phyloP scores from a whole-genome alignment of 2,329 filamentous ascomycete genomes.

The Emmonsia crescens region DNA sequence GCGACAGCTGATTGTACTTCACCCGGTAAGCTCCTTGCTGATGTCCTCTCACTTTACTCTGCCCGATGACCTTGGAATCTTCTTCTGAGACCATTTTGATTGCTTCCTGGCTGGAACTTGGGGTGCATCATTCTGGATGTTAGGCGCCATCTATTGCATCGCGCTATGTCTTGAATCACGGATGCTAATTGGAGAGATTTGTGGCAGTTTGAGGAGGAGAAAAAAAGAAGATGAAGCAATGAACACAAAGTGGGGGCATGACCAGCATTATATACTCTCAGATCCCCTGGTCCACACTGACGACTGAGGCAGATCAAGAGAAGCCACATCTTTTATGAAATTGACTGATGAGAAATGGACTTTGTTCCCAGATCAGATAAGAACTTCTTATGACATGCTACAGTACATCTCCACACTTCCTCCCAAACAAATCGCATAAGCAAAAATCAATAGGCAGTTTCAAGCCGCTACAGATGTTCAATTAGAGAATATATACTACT shows the following conservation, averaged over 20 bases:
- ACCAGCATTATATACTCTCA: neutral
- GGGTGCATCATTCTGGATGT: neutral
- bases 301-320: no score
- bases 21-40: constrained; percentile 75
- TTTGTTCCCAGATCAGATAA: no score
- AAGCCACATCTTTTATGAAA: no score
- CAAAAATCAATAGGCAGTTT: no score
- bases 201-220: no score
- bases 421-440: no score
- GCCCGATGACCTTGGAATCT: constrained; percentile 78
- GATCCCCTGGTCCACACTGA: no score
- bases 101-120: constrained; percentile 69
- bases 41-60: constrained; percentile 99
- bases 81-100: constrained; percentile 92
- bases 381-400: no score
- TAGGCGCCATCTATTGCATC: neutral
- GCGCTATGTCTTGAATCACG: neutral
- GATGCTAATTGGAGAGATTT: neutral
- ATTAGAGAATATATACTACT: no score
- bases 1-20: constrained; percentile 87
- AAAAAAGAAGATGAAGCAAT: neutral
- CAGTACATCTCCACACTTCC: no score
- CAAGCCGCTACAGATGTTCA: no score
- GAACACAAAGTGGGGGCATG: neutral
- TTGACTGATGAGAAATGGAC: no score